phyloP scores from a whole-genome alignment of 2,329 filamentous ascomycete genomes.

The Coleophoma cylindrospora region DNA sequence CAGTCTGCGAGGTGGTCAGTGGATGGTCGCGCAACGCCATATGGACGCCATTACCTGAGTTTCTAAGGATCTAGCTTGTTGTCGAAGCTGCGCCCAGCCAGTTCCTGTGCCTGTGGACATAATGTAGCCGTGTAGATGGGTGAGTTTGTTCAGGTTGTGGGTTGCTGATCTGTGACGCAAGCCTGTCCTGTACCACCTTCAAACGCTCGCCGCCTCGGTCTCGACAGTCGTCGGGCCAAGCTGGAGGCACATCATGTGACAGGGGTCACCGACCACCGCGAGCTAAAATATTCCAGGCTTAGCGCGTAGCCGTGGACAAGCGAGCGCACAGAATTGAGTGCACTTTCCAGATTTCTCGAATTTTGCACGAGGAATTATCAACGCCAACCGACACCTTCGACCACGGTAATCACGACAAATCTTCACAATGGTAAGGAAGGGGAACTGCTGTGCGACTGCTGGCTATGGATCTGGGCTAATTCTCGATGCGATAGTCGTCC shows the following conservation, averaged over 20 bases:
- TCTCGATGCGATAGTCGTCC: conserved; percentile 45
- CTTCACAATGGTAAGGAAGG: conserved; percentile 28
- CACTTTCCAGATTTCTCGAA: background rate
- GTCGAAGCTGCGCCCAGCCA: conserved; percentile 90
- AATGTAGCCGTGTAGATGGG: background rate
- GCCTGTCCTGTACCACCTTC: no score
- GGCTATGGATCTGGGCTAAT: conserved; percentile 17
- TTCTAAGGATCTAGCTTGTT: conserved; percentile 85
- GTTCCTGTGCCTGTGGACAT: conserved; percentile 21
- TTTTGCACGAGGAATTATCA: background rate
- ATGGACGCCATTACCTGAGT: conserved; percentile 62
- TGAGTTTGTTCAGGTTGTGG: no score
- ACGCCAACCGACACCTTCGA: conserved; percentile 18
- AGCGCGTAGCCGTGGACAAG: no score
- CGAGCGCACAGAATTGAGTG: background rate
- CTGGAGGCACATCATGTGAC: no score
- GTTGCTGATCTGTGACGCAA: no score
- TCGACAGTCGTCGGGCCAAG: no score
- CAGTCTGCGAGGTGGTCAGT: conserved; percentile 55
- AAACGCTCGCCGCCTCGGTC: no score
- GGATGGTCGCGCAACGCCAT: background rate
- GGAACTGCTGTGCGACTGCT: background rate
- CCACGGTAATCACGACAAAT: conserved; percentile 17
- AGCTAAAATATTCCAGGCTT: no score
- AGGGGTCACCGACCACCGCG: no score